Evolutionary conservation across 2,329 filamentous ascomycete species (phyloP).

Genomic region (Diaporthe humulicola): DNA sequence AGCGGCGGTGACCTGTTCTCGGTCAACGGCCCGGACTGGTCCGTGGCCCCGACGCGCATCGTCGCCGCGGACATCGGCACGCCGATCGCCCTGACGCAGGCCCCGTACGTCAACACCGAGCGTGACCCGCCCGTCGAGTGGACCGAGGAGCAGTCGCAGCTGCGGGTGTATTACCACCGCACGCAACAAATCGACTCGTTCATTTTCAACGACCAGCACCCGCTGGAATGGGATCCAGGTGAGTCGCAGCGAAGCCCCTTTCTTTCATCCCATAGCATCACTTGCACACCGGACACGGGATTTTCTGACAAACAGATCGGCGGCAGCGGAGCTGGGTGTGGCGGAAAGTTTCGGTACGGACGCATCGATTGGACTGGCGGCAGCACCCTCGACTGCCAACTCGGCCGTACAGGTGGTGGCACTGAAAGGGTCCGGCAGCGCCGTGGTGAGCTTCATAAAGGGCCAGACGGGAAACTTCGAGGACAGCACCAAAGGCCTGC

Average conservation of each 20-base stretch:
- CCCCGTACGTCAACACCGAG: background rate
- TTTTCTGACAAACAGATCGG: background rate
- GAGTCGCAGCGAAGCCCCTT: background rate
- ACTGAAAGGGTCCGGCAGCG: background rate
- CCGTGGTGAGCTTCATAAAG: constrained; percentile 1
- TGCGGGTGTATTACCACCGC: constrained; percentile 6
- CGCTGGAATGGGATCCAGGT: background rate
- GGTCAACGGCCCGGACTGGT: background rate
- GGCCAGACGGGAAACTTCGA: background rate
- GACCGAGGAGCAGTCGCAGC: background rate
- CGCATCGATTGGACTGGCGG: background rate
- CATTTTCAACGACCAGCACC: background rate
- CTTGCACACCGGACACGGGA: background rate
- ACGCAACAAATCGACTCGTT: background rate
- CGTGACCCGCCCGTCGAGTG: background rate
- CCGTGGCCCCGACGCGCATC: background rate
- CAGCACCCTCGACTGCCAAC: background rate
- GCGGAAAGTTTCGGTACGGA: background rate
- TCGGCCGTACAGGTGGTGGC: background rate
- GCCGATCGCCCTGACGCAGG: background rate
- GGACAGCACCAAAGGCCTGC: background rate
- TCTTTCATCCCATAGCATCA: background rate
- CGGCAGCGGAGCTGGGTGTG: background rate
- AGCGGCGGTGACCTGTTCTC: background rate
- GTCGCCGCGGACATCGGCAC: constrained; percentile 2